phyloP scores from a whole-genome alignment of 2,329 filamentous ascomycete genomes.

The Hortaea werneckii region DNA sequence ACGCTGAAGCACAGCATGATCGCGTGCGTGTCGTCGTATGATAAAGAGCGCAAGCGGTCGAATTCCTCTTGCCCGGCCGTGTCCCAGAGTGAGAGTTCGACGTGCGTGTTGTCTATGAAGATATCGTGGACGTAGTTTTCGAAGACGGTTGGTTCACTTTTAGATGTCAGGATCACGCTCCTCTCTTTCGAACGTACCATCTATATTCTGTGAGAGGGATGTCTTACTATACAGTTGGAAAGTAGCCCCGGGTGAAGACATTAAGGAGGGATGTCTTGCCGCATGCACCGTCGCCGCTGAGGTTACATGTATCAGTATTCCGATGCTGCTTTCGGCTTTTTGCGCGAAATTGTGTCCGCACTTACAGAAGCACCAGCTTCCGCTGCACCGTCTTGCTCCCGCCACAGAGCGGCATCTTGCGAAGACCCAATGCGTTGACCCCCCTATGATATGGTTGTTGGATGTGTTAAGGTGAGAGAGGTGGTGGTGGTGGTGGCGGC shows the following conservation, averaged over 20 bases:
- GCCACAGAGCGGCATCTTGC: constrained; percentile 38
- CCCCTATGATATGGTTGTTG: too few relatives aligned
- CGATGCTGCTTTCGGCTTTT: not conserved
- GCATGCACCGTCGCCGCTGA: constrained; percentile 86
- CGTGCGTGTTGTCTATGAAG: constrained; percentile 93
- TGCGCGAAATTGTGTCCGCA: constrained; percentile 13
- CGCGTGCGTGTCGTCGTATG: constrained; percentile 94
- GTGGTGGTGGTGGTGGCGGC: too few relatives aligned
- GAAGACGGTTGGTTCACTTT: constrained; percentile 85
- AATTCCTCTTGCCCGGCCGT: constrained; percentile 99
- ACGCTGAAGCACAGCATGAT: constrained; percentile 99
- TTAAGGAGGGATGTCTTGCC: constrained; percentile 96
- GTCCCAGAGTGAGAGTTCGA: constrained; percentile 96
- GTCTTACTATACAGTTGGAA: constrained; percentile 84
- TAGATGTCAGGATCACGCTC: constrained; percentile 2
- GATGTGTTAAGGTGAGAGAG: too few relatives aligned
- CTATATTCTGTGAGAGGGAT: not conserved
- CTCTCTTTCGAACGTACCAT: not conserved
- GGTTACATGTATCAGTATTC: constrained; percentile 13
- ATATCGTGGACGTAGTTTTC: constrained; percentile 99
- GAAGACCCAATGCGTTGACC: not conserved
- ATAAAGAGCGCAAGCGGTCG: constrained; percentile 86
- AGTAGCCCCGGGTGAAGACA: constrained; percentile 97
- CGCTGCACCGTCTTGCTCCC: constrained; percentile 70
- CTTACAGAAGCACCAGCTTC: constrained; percentile 88